Conservation (phyloP, 2,329 filamentous ascomycete species). For the Talaromyces sp. region DNA sequence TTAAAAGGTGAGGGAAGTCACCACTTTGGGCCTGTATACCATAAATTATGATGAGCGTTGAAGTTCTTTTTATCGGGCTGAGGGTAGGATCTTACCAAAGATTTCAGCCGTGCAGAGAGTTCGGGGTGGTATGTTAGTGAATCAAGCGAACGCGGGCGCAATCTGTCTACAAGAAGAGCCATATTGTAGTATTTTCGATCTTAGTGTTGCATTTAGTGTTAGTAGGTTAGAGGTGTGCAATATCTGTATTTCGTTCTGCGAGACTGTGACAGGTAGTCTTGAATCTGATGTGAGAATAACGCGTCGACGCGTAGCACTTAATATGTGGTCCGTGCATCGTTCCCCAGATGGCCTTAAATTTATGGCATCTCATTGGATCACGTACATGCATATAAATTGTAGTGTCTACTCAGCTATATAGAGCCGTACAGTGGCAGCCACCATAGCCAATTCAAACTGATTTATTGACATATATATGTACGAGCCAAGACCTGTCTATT, state of each 20-base stretch:
- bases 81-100: constrained; percentile 58
- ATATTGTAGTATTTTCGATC: constrained; percentile 34
- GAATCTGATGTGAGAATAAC: too few species aligned
- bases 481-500: not conserved
- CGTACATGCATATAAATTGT: not conserved
- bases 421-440: too few species aligned
- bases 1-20: constrained; percentile 94
- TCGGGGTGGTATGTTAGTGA: constrained; percentile 79
- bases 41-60: constrained; percentile 13
- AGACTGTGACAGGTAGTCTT: not conserved
- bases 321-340: constrained; percentile 32
- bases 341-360: not conserved
- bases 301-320: constrained; percentile 37
- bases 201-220: not conserved
- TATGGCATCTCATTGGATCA: not conserved
- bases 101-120: constrained; percentile 77
- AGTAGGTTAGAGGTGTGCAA: too few species aligned
- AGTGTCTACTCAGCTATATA: not conserved
- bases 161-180: constrained; percentile 62
- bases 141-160: constrained; percentile 49
- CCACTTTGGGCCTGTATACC: constrained; percentile 75
- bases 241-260: not conserved
- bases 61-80: not conserved
- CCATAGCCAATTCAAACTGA: not conserved
- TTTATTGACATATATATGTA: not conserved